Percentiles rank a stretch among this genome's conserved stretches.
Evolutionary conservation across 371 early-diverging fungal genomes (phyloP).

Genomic region (Lichtheimia ramosa): DNA sequence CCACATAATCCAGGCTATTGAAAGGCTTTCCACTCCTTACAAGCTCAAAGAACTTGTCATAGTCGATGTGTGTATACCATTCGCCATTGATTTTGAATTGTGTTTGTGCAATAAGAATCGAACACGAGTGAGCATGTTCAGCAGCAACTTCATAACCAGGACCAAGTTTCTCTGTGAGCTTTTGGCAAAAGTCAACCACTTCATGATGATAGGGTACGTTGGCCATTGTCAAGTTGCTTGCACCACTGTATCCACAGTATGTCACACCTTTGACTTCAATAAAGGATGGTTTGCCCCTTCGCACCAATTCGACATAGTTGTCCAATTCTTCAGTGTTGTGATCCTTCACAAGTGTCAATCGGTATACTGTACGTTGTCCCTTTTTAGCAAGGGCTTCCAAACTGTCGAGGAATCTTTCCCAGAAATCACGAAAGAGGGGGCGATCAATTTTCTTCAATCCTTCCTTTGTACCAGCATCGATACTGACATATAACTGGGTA

Average conservation of each 20-base stretch:
- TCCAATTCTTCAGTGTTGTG: slow-evolving; percentile 74
- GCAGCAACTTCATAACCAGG: slow-evolving; percentile 74
- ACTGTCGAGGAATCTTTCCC: slow-evolving; percentile 78
- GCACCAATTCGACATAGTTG: slow-evolving; percentile 73
- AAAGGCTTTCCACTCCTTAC: slow-evolving; percentile 66
- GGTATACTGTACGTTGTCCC: slow-evolving; percentile 77
- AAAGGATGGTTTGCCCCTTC: slow-evolving; percentile 75
- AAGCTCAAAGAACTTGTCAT: slow-evolving; percentile 70
- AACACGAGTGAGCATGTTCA: slow-evolving; percentile 79
- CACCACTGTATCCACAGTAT: slow-evolving; percentile 70
- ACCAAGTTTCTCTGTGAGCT: slow-evolving; percentile 54
- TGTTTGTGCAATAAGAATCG: slow-evolving; percentile 70
- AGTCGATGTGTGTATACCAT: slow-evolving; percentile 86
- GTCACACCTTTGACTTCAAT: slow-evolving; percentile 81
- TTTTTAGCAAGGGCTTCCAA: slow-evolving; percentile 61
- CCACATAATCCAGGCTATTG: slow-evolving; percentile 70
- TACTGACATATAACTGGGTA: slow-evolving; percentile 81
- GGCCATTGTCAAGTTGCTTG: slow-evolving; percentile 72
- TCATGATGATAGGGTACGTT: slow-evolving; percentile 79
- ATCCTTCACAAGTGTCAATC: slow-evolving; percentile 79
- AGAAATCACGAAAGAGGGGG: slow-evolving; percentile 80
- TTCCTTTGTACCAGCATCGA: slow-evolving; percentile 81
- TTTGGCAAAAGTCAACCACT: slow-evolving; percentile 71
- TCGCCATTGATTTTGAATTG: slow-evolving; percentile 69
- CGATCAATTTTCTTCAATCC: slow-evolving; percentile 79